A percentile compares a stretch with the other conserved stretches of the same genome.
Conservation (phyloP, 768 basidiomycete genomes). For the Fistulinella prunicolor region DNA sequence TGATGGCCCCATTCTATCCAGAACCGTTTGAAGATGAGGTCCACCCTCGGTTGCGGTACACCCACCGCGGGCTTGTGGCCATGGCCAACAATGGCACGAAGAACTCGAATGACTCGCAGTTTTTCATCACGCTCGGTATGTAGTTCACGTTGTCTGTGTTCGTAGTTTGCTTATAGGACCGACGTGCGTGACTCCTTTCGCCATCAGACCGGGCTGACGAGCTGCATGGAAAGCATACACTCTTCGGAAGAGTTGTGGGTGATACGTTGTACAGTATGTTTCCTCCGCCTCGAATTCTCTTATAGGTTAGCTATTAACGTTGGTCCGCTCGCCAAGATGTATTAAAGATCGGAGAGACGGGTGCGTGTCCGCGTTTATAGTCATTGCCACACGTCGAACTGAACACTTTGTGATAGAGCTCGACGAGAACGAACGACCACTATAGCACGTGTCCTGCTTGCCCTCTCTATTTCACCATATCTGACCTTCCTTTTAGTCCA, state of each 20-base stretch:
- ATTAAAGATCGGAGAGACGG: slow-evolving; percentile 87
- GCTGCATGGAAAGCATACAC: slow-evolving; percentile 89
- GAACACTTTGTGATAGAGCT: slow-evolving; percentile 48
- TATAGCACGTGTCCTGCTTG: slow-evolving; percentile 57
- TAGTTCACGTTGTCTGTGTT: not conserved
- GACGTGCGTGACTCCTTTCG: too few species aligned
- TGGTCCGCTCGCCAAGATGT: slow-evolving; percentile 53
- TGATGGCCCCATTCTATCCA: slow-evolving; percentile 22
- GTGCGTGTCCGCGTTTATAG: slow-evolving; percentile 40
- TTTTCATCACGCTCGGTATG: slow-evolving; percentile 88
- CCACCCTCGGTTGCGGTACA: slow-evolving; percentile 85
- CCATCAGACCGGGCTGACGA: slow-evolving; percentile 89
- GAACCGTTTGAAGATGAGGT: slow-evolving; percentile 95
- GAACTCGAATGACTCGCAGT: slow-evolving; percentile 92
- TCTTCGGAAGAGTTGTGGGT: slow-evolving; percentile 88
- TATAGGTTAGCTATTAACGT: not conserved
- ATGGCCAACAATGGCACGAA: slow-evolving; percentile 92
- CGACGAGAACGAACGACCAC: slow-evolving; percentile 67
- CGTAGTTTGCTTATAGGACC: too few species aligned
- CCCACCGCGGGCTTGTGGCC: slow-evolving; percentile 86
- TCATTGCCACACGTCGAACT: not conserved
- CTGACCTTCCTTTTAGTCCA: slow-evolving; percentile 49
- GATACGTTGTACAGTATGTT: slow-evolving; percentile 86
- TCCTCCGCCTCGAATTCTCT: not conserved
- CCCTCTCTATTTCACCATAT: not conserved